Base-by-base conservation (phyloP, 1,284 basidiomycete species). In the Ustilago sp. region DNA sequence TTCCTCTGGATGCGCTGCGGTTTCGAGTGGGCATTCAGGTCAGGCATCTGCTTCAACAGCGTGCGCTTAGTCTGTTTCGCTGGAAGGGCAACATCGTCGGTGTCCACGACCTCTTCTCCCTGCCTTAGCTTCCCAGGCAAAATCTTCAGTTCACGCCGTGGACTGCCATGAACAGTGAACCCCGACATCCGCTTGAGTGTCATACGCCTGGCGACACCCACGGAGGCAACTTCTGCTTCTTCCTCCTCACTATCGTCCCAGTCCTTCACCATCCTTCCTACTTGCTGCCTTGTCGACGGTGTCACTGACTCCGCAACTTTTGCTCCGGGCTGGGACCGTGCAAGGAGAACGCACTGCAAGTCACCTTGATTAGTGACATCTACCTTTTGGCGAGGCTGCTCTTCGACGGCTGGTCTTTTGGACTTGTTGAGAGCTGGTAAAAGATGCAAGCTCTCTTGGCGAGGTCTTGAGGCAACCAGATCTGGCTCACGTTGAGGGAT, bases 181-280 rank as follows among this genome's bases (percentile, higher is more conserved):
- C 55, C 63, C 2, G 70, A 67, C 34, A 56, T 59, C 8, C 70
- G 70, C 52, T 43, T 51, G 23, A 72, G 56, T 2, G 60, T 63
- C 60, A 72, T 52, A 7, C 70, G 64, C 38, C 53, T 52, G 57
- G 52, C 54, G 0, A 56, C 54, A 2, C 64, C 34, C 9, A 72
- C 70, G 5, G 70, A 67, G 1, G 70, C 64, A 3, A 67, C 57
- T 13, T 72, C 70, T 3, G 63, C 57, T 13, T 72, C 70, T 3
- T 63, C 70, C 4, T 67, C 70, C 1, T 72, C 64, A 35, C 64
- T 61, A 12, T 61, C 59, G 19, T 60, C 47, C 70, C 59, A 72
- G 2, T 59, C 43, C 59, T 53, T 53, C 15, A 61, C 43, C 53
- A 53, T 41, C 23, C 28, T 48, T 17, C 43, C 35, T 2, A 65